A percentile compares a stretch with the other conserved stretches of the same genome.
Evolutionary conservation across 306 rosid species (phyloP).

Genomic region (Acacia acuminata): DNA sequence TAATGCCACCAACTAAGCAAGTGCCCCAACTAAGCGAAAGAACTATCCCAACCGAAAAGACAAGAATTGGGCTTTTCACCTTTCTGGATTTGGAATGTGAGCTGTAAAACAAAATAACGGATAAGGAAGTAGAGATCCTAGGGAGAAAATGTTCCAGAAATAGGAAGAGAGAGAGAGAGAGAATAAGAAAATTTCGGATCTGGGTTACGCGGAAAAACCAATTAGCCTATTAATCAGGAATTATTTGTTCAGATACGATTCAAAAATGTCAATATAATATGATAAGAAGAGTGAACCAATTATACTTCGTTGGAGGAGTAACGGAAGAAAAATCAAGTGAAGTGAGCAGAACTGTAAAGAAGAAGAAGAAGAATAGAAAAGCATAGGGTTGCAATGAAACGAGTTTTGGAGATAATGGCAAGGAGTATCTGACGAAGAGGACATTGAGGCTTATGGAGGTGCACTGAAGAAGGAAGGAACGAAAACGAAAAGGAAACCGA

Average conservation of each 20-base stretch:
- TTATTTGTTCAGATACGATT: neutral
- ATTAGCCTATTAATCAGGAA: slow-evolving; percentile 20
- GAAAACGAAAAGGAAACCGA: neutral
- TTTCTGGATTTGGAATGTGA: slow-evolving; percentile 32
- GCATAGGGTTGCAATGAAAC: neutral
- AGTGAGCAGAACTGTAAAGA: neutral
- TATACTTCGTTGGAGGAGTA: neutral
- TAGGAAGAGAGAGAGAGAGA: neutral
- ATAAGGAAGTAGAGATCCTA: slow-evolving; percentile 19
- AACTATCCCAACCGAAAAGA: slow-evolving; percentile 4
- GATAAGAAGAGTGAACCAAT: neutral
- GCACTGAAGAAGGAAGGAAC: neutral
- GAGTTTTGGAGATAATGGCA: neutral
- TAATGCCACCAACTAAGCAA: slow-evolving; percentile 26
- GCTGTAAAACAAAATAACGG: slow-evolving; percentile 7
- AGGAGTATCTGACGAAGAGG: neutral
- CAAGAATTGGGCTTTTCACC: slow-evolving; percentile 13
- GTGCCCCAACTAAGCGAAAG: slow-evolving; percentile 12
- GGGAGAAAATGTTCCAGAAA: slow-evolving; percentile 22
- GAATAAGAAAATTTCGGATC: slow-evolving; percentile 46
- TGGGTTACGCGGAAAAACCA: slow-evolving; percentile 36
- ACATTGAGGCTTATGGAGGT: neutral
- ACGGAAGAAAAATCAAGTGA: neutral
- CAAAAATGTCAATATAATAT: neutral
- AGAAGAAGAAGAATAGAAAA: neutral